A percentile compares a stretch with the other conserved stretches of the same genome.
Evolutionary conservation across 345 rosid genomes (phyloP).

Genomic region (Aquilaria malaccensis): DNA sequence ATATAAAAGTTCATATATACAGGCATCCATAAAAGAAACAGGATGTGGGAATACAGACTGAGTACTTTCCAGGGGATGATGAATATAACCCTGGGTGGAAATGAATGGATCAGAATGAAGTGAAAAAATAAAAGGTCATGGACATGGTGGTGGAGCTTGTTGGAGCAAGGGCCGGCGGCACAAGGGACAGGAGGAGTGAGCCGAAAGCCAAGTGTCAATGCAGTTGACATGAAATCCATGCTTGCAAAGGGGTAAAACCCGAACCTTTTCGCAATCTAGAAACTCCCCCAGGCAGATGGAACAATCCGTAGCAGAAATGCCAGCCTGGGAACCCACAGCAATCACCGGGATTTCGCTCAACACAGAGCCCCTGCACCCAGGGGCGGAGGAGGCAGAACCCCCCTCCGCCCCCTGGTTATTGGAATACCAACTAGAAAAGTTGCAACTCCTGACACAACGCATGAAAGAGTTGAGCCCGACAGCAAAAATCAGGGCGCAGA

Average conservation of each 20-base stretch:
- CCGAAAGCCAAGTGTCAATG: conserved; percentile 7
- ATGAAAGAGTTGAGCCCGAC: too few species aligned
- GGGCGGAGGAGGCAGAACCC: too few species aligned
- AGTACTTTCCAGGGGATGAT: background rate
- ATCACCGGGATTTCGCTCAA: too few species aligned
- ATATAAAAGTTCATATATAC: background rate
- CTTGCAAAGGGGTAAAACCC: conserved; percentile 6
- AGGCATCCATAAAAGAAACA: background rate
- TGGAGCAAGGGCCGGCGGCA: conserved; percentile 3
- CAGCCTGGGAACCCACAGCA: background rate
- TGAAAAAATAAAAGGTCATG: background rate
- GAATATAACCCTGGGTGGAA: background rate
- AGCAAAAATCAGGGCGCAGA: too few species aligned
- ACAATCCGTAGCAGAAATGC: conserved; percentile 7
- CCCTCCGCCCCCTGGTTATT: too few species aligned
- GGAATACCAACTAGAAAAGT: too few species aligned
- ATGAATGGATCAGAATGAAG: background rate
- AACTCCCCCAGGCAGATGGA: conserved; percentile 11
- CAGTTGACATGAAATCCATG: conserved; percentile 11
- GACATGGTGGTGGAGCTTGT: background rate
- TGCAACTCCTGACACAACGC: too few species aligned
- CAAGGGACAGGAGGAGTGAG: conserved; percentile 9
- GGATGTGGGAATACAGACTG: background rate
- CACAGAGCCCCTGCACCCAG: too few species aligned
- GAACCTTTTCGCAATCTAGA: conserved; percentile 4